Conservation (phyloP, 345 rosid species). For the Salix arbutifolia region DNA sequence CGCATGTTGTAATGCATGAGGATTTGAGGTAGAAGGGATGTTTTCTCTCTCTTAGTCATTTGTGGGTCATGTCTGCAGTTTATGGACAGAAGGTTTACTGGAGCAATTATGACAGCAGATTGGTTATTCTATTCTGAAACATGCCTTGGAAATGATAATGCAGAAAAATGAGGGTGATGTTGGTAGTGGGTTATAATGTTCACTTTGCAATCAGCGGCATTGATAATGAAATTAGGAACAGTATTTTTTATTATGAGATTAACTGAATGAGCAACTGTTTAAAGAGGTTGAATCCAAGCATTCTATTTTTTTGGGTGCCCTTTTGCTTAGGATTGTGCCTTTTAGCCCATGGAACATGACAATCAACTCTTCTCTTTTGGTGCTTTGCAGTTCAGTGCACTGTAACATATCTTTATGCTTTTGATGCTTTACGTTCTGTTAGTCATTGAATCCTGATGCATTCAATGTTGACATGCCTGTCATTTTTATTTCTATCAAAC, state of each 20-base stretch:
- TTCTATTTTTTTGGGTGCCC: background rate
- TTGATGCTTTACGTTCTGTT: background rate
- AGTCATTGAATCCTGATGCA: background rate
- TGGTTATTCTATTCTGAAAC: background rate
- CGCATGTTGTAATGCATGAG: too few relatives aligned
- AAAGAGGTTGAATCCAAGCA: background rate
- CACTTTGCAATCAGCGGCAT: too few relatives aligned
- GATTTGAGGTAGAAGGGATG: too few relatives aligned
- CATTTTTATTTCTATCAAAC: background rate
- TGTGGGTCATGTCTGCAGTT: background rate
- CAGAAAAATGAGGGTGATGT: background rate
- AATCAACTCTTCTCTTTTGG: too few relatives aligned
- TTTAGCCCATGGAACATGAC: too few relatives aligned
- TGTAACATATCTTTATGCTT: background rate
- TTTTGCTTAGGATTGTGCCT: background rate
- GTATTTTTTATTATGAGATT: background rate
- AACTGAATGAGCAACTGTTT: background rate
- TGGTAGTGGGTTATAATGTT: background rate
- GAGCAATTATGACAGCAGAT: background rate
- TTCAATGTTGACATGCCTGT: background rate
- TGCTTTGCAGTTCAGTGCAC: background rate
- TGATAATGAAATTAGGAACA: background rate
- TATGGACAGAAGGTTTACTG: background rate
- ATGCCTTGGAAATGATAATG: background rate
- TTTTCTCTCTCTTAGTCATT: too few relatives aligned